Base-by-base conservation (phyloP, 768 basidiomycete species). In the Tricholoma flavovirens region DNA sequence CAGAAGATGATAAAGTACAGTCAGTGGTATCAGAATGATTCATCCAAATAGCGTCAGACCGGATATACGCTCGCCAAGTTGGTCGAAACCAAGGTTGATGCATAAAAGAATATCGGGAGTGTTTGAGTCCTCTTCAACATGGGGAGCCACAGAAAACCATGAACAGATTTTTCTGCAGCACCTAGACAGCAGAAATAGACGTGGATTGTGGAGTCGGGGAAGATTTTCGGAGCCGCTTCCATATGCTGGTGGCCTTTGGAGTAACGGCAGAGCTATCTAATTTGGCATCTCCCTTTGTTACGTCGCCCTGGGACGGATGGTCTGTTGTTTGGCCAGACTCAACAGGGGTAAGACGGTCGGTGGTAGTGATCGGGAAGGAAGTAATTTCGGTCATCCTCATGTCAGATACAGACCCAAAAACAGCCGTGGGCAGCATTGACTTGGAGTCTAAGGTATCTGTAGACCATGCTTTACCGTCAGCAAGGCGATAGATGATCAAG, bases 401-500 rank as follows among this genome's bases (percentile, higher is more conserved):
- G 32, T 26, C 30, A 10, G 6, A 36, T 14, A 49, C 46, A 2
- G 46, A 49, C 15, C n/a, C 46, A 49, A 62, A 62, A 40, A 54
- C 35, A 4, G 26, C 46, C 49, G 61, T 61, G 12, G 64, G 60
- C 5, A 66, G 61, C 21, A 40, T 55, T 11, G 63, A 61, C 45
- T 55, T 54, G 12, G 55, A 51, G 24, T 58, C 36, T 17, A 69
- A 58, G 1, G 73, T 71, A 22, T 66, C 58, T 53, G 64, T 60
- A 42, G 58, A 66, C 78, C 76, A 78, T 2, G 76, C 78, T 29
- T 70, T 69, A n/a, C 79, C 79, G 54, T 75, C 67, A 1, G 77
- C 73, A 11, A 80, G 66, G n/a, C 78, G 74, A 36, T 75, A 75
- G 33, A 77, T 77, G 55, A 80, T 79, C 22, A 79, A 69, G 56